These are phyloP conservation scores for Eragrostis nindensis DNA, from an alignment of 176 grass and related monocot genomes.

Conservation along the genomic window DNA sequence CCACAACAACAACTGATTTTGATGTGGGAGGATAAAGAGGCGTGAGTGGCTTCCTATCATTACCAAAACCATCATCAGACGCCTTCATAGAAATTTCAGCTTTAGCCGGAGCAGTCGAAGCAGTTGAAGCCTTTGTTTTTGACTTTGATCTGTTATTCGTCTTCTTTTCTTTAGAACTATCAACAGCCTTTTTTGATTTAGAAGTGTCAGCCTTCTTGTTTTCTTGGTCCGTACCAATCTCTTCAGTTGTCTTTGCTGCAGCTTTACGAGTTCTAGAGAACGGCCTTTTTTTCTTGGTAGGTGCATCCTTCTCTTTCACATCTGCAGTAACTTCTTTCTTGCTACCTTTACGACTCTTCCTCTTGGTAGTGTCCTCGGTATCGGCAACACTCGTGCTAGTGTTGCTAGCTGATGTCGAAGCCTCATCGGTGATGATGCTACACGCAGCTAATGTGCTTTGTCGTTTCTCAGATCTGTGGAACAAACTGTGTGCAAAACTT, in stretches of 20 bases:
- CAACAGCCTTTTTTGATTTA: constrained; percentile 36
- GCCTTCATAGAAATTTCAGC: constrained; percentile 23
- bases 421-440: constrained; percentile 44
- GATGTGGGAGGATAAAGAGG: constrained; percentile 80
- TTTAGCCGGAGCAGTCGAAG: constrained; percentile 14
- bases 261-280: constrained; percentile 54
- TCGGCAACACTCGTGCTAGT: background rate
- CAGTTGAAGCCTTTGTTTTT: constrained; percentile 56
- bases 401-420: constrained; percentile 32
- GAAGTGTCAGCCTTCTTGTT: constrained; percentile 16
- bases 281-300: constrained; percentile 48
- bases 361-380: constrained; percentile 12
- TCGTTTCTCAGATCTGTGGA: constrained; percentile 52
- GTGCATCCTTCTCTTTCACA: constrained; percentile 50
- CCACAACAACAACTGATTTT: constrained; percentile 94
- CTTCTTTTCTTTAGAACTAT: constrained; percentile 53
- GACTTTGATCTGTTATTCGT: constrained; percentile 43
- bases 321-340: constrained; percentile 39
- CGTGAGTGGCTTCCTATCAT: constrained; percentile 38
- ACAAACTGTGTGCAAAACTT: constrained; percentile 28
- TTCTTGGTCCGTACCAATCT: constrained; percentile 42
- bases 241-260: constrained; percentile 39
- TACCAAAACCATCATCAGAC: constrained; percentile 41
- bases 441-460: constrained; percentile 44
- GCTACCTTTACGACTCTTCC: constrained; percentile 35